Base-by-base conservation (phyloP, 2,329 filamentous ascomycete genomes). In the Parafenestella ontariensis region DNA sequence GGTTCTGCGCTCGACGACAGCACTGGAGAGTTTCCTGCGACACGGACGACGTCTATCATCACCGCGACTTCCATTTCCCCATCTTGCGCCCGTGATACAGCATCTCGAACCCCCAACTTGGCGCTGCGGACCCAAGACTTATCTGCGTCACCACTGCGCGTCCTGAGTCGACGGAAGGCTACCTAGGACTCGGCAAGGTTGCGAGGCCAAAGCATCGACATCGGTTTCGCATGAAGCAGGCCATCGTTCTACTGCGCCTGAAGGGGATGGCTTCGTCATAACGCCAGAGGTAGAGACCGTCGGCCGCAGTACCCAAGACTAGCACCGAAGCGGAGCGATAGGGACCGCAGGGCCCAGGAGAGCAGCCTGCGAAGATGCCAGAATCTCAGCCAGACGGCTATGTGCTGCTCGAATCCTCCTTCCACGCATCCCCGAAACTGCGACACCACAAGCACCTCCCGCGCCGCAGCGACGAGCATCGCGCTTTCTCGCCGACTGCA, bases 371-470 rank as follows among this genome's bases (percentile, higher is more conserved):
- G 21, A 61, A 39, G 55, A 74, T 74, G 71, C 36, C 65, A 37
- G 54, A 45, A 31, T n/a, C 51, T n/a, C 62, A 50, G 58, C 49
- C 68, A 2, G 61, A 68, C 54, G 54, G 67, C 36, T 70, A 71
- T 61, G 57, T 64, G 24, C 52, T 69, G 55, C 71, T 74, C 48
- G 70, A 74, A 40, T 65, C 67, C 21, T 69, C 72, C 17, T 73
- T 73, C 61, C 49, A 64, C 34, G 46, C 66, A 36, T 59, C 66
- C 7, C 65, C 72, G 8, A 59, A 65, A 26, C 56, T 69, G 15
- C 67, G 59, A 54, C 54, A 70, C 0, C 65, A 69, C 58, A 69
- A 66, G 40, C 54, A 62, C 13, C 55, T 72, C 23, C 64, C 71
- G 31, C 68, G 64, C 29, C 67, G 61, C 40, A 66, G 50, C 49